Conservation (phyloP, 192 early-diverging fungal species). For the Coemansia sp. region DNA sequence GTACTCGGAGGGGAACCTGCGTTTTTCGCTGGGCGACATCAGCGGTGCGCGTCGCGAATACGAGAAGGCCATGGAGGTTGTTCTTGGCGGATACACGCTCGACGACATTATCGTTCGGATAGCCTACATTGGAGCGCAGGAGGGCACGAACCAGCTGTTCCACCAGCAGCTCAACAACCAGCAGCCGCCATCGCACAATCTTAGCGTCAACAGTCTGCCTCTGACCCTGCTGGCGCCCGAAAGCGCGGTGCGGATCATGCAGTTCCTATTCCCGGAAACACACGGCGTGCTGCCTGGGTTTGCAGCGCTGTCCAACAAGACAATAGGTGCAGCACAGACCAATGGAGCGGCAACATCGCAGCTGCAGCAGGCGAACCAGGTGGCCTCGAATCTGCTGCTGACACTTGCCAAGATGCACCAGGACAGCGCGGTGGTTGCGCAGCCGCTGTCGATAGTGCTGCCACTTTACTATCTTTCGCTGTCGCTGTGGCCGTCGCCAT, state of each 20-base stretch:
- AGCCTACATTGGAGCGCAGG: constrained; percentile 41
- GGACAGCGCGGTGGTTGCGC: constrained; percentile 63
- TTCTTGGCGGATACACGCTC: constrained; percentile 60
- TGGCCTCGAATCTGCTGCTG: constrained; percentile 62
- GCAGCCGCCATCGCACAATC: constrained; percentile 24
- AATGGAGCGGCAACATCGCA: constrained; percentile 13
- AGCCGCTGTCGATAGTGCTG: constrained; percentile 67
- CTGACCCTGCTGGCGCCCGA: constrained; percentile 65
- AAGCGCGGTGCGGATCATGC: constrained; percentile 60
- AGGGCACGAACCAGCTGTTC: constrained; percentile 47
- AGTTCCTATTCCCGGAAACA: constrained; percentile 61
- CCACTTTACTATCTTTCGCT: constrained; percentile 85
- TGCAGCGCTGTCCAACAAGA: constrained; percentile 30
- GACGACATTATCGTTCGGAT: constrained; percentile 54
- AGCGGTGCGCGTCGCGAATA: constrained; percentile 76
- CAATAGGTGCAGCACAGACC: constrained; percentile 27
- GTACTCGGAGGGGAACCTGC: constrained; percentile 84
- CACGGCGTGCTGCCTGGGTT: constrained; percentile 71
- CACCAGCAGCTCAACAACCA: constrained; percentile 37
- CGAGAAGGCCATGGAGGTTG: constrained; percentile 75
- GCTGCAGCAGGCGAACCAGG: constrained; percentile 53
- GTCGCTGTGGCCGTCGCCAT: constrained; percentile 76
- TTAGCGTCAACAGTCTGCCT: constrained; percentile 46
- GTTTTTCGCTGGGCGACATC: constrained; percentile 73
- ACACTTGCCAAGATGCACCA: constrained; percentile 88